Evolutionary conservation across 345 rosid genomes (phyloP), one percentile per base, ranked within the genome.

Genomic region (Lumnitzera racemosa): DNA sequence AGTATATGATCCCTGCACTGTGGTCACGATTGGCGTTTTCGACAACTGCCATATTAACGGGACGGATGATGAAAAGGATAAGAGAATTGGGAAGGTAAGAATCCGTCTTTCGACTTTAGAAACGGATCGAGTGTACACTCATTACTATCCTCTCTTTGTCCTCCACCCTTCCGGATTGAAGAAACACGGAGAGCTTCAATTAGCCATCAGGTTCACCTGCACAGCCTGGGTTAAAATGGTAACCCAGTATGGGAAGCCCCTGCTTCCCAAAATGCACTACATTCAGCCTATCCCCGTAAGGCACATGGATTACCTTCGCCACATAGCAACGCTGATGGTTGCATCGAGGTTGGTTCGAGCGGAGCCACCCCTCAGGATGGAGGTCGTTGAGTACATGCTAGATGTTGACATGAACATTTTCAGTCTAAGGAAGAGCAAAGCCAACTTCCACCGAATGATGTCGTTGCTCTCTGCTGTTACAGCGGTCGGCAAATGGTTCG

Each of bases 181-280:
- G 80, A 90, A 90, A 67, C 78, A 78, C 57, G 99, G 99, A 27
- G 99, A 95, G 70, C 90, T 95, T 61, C 89, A 95, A 57, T 65
- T 95, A 69, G 99, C 97, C 48, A 65, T 95, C 64, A 76, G 95
- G 69, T 95, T 88, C 82, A 80, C 84, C 0, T 95, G 97, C 80
- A 86, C 89, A 0, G 78, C 96, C 20, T 83, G 92, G 82, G 75
- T 76, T 24, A 88, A 95, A 74, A 90, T 90, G 99, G 78, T 95
- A 84, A 70, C 87, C 43, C 85, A 86, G 65, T 95, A 95, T 57
- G 84, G 95, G 36, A 80, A 67, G 58, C 97, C 97, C 47, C 68
- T 95, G 78, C 82, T 95, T n/a, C 99, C 99, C 24, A 95, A 86
- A 76, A 86, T 95, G 97, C 99, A 90, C 67, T 95, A 95, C 43